Evolutionary conservation across 129 eudicot species (phyloP).

Genomic region (carrot (Daucus carota)): DNA sequence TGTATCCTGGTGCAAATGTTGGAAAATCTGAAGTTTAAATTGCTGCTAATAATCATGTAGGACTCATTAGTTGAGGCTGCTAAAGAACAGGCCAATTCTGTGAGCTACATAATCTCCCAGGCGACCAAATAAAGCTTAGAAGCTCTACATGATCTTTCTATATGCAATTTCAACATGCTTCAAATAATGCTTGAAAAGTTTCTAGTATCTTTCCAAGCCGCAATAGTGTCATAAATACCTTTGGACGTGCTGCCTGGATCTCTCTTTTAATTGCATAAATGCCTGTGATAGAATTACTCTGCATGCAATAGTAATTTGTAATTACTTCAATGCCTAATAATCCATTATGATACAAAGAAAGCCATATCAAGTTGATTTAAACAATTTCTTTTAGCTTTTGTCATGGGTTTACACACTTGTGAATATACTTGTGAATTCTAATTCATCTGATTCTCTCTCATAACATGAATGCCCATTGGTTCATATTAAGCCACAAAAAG

Average conservation of each 20-base stretch:
- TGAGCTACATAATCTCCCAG: constrained; percentile 61
- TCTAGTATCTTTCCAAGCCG: not conserved
- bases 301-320: not conserved
- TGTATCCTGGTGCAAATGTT: constrained; percentile 1
- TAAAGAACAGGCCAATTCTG: constrained; percentile 59
- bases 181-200: not conserved
- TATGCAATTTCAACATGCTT: constrained; percentile 1
- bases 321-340: not conserved
- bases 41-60: constrained; percentile 24
- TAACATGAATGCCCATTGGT: too few species aligned
- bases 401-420: too few species aligned
- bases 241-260: not conserved
- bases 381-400: not conserved
- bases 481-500: not conserved
- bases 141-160: not conserved
- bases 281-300: not conserved
- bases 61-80: constrained; percentile 82
- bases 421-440: too few species aligned
- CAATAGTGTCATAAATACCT: not conserved
- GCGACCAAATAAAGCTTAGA: constrained; percentile 46
- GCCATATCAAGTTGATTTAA: not conserved
- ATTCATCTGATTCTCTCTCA: too few species aligned
- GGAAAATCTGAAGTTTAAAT: not conserved
- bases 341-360: not conserved
- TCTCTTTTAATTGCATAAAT: not conserved